These are phyloP conservation scores for Clonostachys solani DNA, from an alignment of 2,329 filamentous ascomycete genomes.

Conservation along the genomic window DNA sequence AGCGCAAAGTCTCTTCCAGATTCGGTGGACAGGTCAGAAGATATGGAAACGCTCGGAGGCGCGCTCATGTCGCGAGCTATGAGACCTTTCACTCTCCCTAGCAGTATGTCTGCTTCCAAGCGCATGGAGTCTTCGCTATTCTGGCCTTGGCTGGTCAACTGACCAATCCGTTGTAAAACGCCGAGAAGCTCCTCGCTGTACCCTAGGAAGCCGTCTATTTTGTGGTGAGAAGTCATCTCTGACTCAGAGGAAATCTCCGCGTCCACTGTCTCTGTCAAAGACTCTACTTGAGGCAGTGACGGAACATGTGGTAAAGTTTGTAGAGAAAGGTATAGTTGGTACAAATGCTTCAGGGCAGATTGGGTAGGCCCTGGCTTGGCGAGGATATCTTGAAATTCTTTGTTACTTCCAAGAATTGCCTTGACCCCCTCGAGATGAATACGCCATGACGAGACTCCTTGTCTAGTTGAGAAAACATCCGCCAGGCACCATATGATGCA, in stretches of 20 bases:
- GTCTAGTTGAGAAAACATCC: slow-evolving; percentile 14
- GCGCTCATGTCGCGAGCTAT: slow-evolving; percentile 12
- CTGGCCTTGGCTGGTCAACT: not conserved
- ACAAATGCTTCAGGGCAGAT: slow-evolving; percentile 16
- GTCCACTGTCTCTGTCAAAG: not conserved
- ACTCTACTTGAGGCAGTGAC: not conserved
- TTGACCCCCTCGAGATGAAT: slow-evolving; percentile 17
- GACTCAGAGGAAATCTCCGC: slow-evolving; percentile 6
- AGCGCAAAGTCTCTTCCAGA: slow-evolving; percentile 14
- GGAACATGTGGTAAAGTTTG: slow-evolving; percentile 16
- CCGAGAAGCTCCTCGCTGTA: slow-evolving; percentile 18
- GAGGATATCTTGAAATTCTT: not conserved
- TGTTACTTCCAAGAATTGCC: slow-evolving; percentile 9
- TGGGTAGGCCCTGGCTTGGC: not conserved
- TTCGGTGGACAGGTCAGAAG: slow-evolving; percentile 11
- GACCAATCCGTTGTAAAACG: slow-evolving; percentile 14
- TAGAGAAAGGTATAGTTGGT: slow-evolving; percentile 17
- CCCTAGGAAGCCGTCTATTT: slow-evolving; percentile 16
- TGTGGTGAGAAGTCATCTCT: too few species aligned
- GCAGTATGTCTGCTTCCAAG: slow-evolving; percentile 10
- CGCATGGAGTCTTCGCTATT: not conserved
- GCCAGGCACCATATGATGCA: slow-evolving; percentile 21
- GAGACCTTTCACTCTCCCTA: slow-evolving; percentile 13
- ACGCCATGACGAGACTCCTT: slow-evolving; percentile 12
- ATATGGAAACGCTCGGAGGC: slow-evolving; percentile 11